phyloP scores from a whole-genome alignment of 768 basidiomycete genomes.

The Agaricus blazei region DNA sequence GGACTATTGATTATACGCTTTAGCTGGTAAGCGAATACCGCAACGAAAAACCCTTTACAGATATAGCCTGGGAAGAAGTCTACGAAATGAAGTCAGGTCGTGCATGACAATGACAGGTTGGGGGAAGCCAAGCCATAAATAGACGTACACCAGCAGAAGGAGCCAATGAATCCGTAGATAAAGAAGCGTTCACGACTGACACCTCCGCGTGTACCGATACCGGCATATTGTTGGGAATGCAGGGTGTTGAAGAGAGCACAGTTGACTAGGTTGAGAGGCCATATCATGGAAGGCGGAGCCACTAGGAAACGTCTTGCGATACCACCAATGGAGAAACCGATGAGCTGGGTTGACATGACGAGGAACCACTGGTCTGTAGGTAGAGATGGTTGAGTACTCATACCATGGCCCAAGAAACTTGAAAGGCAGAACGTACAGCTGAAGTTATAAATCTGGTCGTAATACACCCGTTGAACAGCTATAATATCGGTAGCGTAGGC shows the following conservation, averaged over 20 bases:
- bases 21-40: background rate
- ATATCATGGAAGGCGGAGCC: slow-evolving; percentile 57
- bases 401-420: background rate
- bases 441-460: slow-evolving; percentile 56
- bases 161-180: slow-evolving; percentile 49
- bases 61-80: slow-evolving; percentile 38
- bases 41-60: slow-evolving; percentile 19
- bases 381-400: background rate
- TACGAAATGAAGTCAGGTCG: slow-evolving; percentile 16
- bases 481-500: slow-evolving; percentile 73
- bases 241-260: slow-evolving; percentile 76
- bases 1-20: slow-evolving; percentile 22
- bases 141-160: slow-evolving; percentile 54
- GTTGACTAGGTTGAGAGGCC: slow-evolving; percentile 66
- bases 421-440: slow-evolving; percentile 33
- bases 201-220: slow-evolving; percentile 55
- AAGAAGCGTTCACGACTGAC: slow-evolving; percentile 71
- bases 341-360: slow-evolving; percentile 62
- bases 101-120: background rate
- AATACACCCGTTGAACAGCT: slow-evolving; percentile 64
- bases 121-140: background rate
- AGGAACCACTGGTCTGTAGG: slow-evolving; percentile 62
- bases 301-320: slow-evolving; percentile 70
- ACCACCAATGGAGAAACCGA: slow-evolving; percentile 77
- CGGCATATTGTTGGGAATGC: slow-evolving; percentile 63